Evolutionary conservation across 2,329 filamentous ascomycete species (phyloP).

Genomic region (Colletotrichum nymphaeae): DNA sequence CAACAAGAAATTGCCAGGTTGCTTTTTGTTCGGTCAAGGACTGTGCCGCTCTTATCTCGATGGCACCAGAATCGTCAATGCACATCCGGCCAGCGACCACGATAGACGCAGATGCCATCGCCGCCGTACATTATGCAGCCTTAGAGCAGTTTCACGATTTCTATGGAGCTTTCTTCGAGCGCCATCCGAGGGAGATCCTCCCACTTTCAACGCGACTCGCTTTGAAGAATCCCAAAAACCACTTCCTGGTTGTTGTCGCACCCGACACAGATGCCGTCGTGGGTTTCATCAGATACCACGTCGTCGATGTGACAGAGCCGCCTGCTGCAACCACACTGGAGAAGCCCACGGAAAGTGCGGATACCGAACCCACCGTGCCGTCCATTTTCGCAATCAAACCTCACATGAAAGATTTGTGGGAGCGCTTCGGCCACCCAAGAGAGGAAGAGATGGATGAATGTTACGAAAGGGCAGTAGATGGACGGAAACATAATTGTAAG

Average conservation of each 20-base stretch:
- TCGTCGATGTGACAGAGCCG: conserved; percentile 17
- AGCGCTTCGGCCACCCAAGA: conserved; percentile 34
- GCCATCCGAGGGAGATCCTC: conserved; percentile 32
- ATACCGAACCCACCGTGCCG: background rate
- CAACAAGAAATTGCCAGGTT: background rate
- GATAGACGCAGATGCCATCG: conserved; percentile 33
- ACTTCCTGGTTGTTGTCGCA: conserved; percentile 31
- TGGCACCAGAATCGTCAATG: background rate
- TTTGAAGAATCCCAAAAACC: conserved; percentile 10
- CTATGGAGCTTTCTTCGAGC: conserved; percentile 37
- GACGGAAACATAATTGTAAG: conserved; percentile 37
- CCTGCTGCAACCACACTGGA: background rate
- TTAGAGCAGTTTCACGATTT: conserved; percentile 36
- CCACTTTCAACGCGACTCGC: conserved; percentile 3
- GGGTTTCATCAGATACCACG: conserved; percentile 33
- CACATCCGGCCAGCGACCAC: conserved; percentile 20
- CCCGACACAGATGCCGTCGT: conserved; percentile 10
- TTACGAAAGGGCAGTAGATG: conserved; percentile 34
- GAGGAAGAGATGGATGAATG: conserved; percentile 38
- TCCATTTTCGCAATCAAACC: conserved; percentile 35
- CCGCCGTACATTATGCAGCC: conserved; percentile 36
- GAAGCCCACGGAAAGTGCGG: background rate
- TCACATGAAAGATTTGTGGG: conserved; percentile 39
- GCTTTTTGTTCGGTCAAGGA: background rate
- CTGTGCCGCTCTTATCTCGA: background rate